Conservation (phyloP, 2,329 filamentous ascomycete genomes). For the Xylariomycetidae sp. region DNA sequence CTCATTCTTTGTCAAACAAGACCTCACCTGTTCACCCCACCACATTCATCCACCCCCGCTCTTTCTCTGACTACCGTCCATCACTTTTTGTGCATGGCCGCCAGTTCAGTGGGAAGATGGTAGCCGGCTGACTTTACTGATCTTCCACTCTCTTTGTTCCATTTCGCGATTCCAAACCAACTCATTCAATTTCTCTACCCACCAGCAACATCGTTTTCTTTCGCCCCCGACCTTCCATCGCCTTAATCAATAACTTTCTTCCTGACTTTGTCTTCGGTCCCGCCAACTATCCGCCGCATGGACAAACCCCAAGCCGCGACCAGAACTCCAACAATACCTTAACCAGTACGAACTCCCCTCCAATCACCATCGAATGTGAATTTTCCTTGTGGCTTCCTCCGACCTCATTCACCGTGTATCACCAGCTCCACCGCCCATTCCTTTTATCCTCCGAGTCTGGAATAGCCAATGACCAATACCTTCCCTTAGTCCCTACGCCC, state of each 20-base stretch:
- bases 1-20: too few relatives aligned
- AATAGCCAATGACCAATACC: constrained; percentile 21
- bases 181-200: too few relatives aligned
- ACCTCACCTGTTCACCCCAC: too few relatives aligned
- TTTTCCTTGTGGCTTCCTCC: constrained; percentile 9
- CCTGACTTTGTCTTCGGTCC: too few relatives aligned
- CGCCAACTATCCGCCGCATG: too few relatives aligned
- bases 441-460: too few relatives aligned
- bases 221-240: too few relatives aligned
- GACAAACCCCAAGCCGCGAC: too few relatives aligned
- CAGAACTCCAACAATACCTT: constrained; percentile 13
- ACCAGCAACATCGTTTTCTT: too few relatives aligned
- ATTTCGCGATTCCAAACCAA: too few relatives aligned
- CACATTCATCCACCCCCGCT: too few relatives aligned
- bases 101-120: constrained; percentile 16
- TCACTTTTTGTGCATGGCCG: constrained; percentile 12
- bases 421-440: constrained; percentile 9
- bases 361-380: constrained; percentile 6
- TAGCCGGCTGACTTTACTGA: constrained; percentile 19
- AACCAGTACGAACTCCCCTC: constrained; percentile 9
- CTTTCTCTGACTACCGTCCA: constrained; percentile 6
- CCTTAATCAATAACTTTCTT: too few relatives aligned
- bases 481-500: constrained; percentile 12
- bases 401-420: constrained; percentile 13
- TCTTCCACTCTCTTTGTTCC: constrained; percentile 16